Conservation (phyloP, 345 rosid species). For the Durio zibethinus region DNA sequence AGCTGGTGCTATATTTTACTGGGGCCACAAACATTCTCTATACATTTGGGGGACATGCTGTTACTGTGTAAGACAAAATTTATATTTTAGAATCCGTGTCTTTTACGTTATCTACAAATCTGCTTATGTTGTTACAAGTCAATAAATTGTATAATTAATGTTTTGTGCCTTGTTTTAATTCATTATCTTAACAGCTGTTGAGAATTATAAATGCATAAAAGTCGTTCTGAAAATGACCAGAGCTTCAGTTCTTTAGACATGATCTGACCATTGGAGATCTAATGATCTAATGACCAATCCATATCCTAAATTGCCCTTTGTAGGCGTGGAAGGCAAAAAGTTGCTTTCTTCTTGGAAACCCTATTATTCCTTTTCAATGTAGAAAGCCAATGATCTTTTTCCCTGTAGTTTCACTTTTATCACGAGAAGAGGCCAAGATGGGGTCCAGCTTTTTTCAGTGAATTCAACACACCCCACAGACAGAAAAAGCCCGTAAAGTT, state of each 20-base stretch:
- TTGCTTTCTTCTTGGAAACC: constrained; percentile 14
- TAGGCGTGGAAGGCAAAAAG: constrained; percentile 39
- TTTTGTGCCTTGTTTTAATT: not conserved
- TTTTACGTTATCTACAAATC: constrained; percentile 32
- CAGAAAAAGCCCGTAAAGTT: not conserved
- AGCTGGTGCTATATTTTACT: constrained; percentile 84
- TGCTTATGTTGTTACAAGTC: not conserved
- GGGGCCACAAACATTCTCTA: constrained; percentile 99
- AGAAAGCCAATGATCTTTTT: constrained; percentile 41
- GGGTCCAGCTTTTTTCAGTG: constrained; percentile 21
- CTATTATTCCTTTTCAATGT: constrained; percentile 22
- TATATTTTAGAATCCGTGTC: constrained; percentile 22
- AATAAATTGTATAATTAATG: not conserved
- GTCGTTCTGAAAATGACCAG: constrained; percentile 32
- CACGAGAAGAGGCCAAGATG: constrained; percentile 15
- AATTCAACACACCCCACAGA: not conserved
- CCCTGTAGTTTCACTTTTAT: constrained; percentile 35
- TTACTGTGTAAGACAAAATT: constrained; percentile 79
- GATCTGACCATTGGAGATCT: constrained; percentile 35
- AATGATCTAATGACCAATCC: constrained; percentile 18
- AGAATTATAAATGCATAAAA: not conserved
- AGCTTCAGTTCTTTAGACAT: constrained; percentile 30
- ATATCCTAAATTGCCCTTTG: constrained; percentile 22
- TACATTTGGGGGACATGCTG: constrained; percentile 99
- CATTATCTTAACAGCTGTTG: not conserved